Base-by-base conservation (phyloP, 345 rosid species). In the Linum lewisii region DNA sequence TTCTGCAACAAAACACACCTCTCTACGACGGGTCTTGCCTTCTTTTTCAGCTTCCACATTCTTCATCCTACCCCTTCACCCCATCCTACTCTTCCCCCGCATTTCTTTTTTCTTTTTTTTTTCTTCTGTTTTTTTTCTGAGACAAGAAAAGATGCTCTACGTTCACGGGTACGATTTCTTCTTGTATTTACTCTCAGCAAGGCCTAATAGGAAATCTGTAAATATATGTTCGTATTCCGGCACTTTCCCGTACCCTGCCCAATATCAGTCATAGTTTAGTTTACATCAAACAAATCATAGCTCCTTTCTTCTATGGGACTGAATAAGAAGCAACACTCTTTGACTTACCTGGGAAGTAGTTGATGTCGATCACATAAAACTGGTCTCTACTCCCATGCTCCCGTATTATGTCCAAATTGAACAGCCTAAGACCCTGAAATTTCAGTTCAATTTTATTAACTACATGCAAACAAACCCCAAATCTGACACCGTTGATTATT, bases 241-340 rank as follows among this genome's bases (percentile, higher is more conserved):
- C 96, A 88, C 83, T 71, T 85, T 88, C 29, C 88, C 90, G 34
- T 85, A 88, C 6, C 93, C 96, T 88, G 84, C 72, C 56, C 54
- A 8, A 21, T 25, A 50, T 18, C 21, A 57, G n/a, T 32, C 7
- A 19, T 23, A 19, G 37, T 36, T 49, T 29, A 52, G 65, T 7
- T 38, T 19, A 34, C 37, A 25, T 59, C 10, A 2, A 55, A 29
- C 34, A 29, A n/a, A 29, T 29, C 34, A 26, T 29, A 29, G 34
- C 34, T 29, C 34, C 7, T 29, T 8, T 8, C 34, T n/a, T n/a
- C n/a, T n/a, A n/a, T n/a, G n/a, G n/a, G 34, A 3, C 34, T 4
- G 34, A 8, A 4, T 29, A 29, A 29, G 34, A 29, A 29, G 34
- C 34, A 4, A 29, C 34, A 29, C 5, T 23, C 24, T 53, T 51